Conservation (phyloP, 2,329 filamentous ascomycete species). For the Boeremia lycopersici region DNA sequence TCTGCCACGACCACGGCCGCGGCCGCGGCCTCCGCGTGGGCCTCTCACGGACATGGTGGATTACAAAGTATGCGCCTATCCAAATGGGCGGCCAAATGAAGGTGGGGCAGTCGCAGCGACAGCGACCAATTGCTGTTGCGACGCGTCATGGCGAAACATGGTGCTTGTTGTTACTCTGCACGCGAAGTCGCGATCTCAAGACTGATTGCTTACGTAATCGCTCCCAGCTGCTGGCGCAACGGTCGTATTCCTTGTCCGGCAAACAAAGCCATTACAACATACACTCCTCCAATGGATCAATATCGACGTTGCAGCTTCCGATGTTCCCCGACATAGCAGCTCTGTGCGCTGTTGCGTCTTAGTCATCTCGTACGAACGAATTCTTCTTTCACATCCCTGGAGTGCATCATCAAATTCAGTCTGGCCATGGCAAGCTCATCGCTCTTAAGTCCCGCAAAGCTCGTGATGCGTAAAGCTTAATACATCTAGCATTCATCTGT, state of each 20-base stretch:
- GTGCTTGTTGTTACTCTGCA: background rate
- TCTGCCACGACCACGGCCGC: constrained; percentile 23
- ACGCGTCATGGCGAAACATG: constrained; percentile 18
- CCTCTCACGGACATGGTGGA: constrained; percentile 34
- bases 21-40: constrained; percentile 15
- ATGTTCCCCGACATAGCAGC: background rate
- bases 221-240: background rate
- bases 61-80: background rate
- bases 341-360: constrained; percentile 10
- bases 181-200: background rate
- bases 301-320: background rate
- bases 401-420: background rate
- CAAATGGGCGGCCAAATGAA: background rate
- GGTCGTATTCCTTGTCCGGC: background rate
- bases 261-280: background rate
- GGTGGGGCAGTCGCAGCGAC: background rate
- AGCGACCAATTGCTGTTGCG: constrained; percentile 8
- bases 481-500: constrained; percentile 9
- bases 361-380: background rate
- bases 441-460: background rate
- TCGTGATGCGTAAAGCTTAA: constrained; percentile 14
- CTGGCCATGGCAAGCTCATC: background rate
- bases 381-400: constrained; percentile 6
- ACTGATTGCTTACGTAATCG: constrained; percentile 11
- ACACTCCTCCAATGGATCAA: background rate